Conservation (phyloP, 441 rosid species). For the Gossypium trilobum region DNA sequence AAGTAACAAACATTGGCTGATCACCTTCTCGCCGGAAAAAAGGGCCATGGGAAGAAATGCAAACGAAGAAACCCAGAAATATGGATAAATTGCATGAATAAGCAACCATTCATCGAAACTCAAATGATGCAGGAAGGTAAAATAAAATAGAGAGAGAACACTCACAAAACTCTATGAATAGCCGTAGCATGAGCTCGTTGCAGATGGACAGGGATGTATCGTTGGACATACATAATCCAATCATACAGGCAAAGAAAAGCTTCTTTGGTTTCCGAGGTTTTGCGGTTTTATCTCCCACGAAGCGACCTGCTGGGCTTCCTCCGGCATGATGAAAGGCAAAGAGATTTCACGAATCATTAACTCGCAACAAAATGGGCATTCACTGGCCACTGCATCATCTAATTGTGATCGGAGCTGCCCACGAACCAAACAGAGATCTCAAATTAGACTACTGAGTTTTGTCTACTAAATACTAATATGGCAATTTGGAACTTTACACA, state of each 20-base stretch:
- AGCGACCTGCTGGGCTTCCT: slow-evolving; percentile 54
- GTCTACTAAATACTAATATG: not conserved
- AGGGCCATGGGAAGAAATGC: not conserved
- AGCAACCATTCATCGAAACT: not conserved
- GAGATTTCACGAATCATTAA: slow-evolving; percentile 77
- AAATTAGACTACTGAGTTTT: not conserved
- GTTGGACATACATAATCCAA: not conserved
- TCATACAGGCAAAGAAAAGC: slow-evolving; percentile 57
- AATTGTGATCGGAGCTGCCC: slow-evolving; percentile 79
- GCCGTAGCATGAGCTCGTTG: not conserved
- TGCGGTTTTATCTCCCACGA: slow-evolving; percentile 86
- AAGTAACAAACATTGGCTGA: not conserved
- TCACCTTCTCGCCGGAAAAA: not conserved
- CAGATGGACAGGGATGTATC: not conserved
- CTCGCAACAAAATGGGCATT: slow-evolving; percentile 94
- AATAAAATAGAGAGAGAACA: not conserved
- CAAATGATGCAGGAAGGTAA: not conserved
- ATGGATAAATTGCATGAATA: not conserved
- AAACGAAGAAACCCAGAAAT: not conserved
- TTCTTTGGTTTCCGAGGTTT: slow-evolving; percentile 51
- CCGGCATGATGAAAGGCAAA: slow-evolving; percentile 58
- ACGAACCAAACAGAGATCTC: slow-evolving; percentile 12
- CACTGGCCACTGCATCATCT: slow-evolving; percentile 89
- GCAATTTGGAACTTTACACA: not conserved
- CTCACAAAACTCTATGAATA: not conserved